phyloP scores from a whole-genome alignment of 2,329 filamentous ascomycete species.

The Calonectria ilicicola region DNA sequence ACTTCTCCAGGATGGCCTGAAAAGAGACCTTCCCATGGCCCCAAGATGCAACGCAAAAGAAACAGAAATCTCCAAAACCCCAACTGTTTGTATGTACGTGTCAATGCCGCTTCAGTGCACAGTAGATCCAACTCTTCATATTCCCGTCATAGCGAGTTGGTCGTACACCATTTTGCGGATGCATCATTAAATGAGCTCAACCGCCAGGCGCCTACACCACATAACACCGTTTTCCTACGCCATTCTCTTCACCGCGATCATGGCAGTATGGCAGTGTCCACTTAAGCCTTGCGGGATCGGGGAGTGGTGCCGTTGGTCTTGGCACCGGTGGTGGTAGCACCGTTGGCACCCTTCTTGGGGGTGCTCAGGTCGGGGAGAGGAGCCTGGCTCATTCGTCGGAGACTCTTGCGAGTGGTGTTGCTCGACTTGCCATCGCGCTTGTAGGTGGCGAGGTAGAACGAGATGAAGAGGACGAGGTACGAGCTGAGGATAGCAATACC shows the following conservation, averaged over 20 bases:
- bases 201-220: constrained; percentile 1
- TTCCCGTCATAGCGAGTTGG: constrained; percentile 18
- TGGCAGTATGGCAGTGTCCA: not conserved
- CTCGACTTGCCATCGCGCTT: constrained; percentile 84
- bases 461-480: constrained; percentile 98
- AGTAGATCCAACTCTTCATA: constrained; percentile 34
- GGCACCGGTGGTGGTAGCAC: constrained; percentile 63
- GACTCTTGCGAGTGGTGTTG: constrained; percentile 84
- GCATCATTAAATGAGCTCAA: constrained; percentile 17
- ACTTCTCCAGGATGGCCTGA: constrained; percentile 27
- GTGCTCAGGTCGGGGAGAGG: constrained; percentile 80
- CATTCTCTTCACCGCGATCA: not conserved
- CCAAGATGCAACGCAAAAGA: constrained; percentile 32
- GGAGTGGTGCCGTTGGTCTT: constrained; percentile 72
- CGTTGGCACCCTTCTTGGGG: constrained; percentile 33
- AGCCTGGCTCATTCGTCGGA: constrained; percentile 74
- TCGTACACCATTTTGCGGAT: constrained; percentile 22
- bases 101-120: constrained; percentile 29
- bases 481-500: constrained; percentile 93
- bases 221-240: not conserved
- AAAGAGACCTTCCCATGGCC: constrained; percentile 29
- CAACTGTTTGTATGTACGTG: constrained; percentile 40
- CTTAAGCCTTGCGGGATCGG: constrained; percentile 75
- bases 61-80: constrained; percentile 41
- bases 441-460: constrained; percentile 98